A percentile compares a stretch with the other conserved stretches of the same genome.
phyloP scores from a whole-genome alignment of 345 rosid genomes.

The Kandelia obovata region DNA sequence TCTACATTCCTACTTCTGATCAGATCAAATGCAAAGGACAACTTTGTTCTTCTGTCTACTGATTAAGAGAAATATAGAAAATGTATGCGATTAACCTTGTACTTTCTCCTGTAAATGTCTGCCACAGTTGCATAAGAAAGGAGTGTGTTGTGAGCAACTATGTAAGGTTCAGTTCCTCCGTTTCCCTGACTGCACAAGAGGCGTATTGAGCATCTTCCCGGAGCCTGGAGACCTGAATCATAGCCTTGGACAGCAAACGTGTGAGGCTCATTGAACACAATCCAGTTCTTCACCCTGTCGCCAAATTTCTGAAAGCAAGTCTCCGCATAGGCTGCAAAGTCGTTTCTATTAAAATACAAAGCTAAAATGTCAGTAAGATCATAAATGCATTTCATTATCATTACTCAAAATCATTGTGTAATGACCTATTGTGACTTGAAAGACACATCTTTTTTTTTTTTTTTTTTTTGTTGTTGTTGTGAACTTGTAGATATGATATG shows the following conservation, averaged over 20 bases:
- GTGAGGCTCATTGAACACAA: constrained; percentile 92
- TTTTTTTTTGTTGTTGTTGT: no score
- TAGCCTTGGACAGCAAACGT: constrained; percentile 80
- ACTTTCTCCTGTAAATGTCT: constrained; percentile 65
- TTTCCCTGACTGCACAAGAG: constrained; percentile 68
- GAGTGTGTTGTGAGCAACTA: constrained; percentile 71
- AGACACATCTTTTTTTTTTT: no score
- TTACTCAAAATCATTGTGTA: no score
- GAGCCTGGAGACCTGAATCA: constrained; percentile 84
- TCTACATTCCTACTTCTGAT: no score
- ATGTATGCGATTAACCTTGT: constrained; percentile 42
- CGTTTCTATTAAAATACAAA: constrained; percentile 44
- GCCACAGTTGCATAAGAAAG: constrained; percentile 62
- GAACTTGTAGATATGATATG: no score
- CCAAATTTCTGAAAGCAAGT: constrained; percentile 83
- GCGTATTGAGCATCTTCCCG: constrained; percentile 75
- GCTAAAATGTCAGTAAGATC: background rate
- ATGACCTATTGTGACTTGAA: no score
- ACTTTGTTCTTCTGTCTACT: background rate
- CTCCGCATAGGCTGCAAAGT: constrained; percentile 73
- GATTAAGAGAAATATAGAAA: background rate
- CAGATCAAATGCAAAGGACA: background rate
- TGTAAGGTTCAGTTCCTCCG: constrained; percentile 92
- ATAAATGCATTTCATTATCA: background rate
- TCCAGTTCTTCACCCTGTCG: constrained; percentile 91